Conservation (phyloP, 208 protist genomes). For the Wallacemonas sp. region DNA sequence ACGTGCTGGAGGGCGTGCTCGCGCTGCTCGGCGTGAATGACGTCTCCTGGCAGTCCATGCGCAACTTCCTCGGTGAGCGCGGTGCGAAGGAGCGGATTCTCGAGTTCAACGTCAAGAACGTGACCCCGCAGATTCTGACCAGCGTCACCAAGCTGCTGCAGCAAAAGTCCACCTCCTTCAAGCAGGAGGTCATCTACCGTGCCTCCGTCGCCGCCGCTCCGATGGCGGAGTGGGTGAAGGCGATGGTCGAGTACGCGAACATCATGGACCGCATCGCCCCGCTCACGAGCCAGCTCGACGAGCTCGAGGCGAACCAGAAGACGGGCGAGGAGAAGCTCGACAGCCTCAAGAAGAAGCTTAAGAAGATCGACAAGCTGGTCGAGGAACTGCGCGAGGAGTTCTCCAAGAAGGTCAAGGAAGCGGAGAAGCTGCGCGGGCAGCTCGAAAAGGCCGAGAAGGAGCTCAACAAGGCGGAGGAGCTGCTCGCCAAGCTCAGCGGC, state of each 20-base stretch:
- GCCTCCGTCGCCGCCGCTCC: conserved; percentile 94
- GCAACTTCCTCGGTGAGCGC: conserved; percentile 93
- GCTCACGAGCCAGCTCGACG: conserved; percentile 81
- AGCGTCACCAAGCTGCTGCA: conserved; percentile 89
- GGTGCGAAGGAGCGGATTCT: conserved; percentile 96
- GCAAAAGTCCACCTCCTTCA: conserved; percentile 91
- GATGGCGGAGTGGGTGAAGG: conserved; percentile 97
- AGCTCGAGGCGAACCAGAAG: conserved; percentile 79
- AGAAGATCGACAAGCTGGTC: conserved; percentile 89
- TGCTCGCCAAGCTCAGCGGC: conserved; percentile 95
- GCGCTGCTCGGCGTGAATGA: conserved; percentile 95
- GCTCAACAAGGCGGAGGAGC: conserved; percentile 86
- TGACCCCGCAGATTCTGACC: conserved; percentile 81
- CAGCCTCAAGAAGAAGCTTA: conserved; percentile 78
- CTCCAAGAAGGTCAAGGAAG: conserved; percentile 93
- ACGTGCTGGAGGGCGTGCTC: conserved; percentile 97
- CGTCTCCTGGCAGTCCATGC: conserved; percentile 96
- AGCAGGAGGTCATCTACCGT: conserved; percentile 90
- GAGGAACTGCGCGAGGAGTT: conserved; percentile 82
- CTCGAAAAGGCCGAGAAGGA: conserved; percentile 90
- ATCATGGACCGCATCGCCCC: conserved; percentile 94
- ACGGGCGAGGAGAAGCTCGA: conserved; percentile 80
- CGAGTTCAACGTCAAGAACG: conserved; percentile 94
- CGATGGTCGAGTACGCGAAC: conserved; percentile 94
- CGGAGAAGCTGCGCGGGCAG: conserved; percentile 83